These are phyloP conservation scores for Cladosporium halotolerans DNA, from an alignment of 2,329 filamentous ascomycete species.

Conservation along the genomic window DNA sequence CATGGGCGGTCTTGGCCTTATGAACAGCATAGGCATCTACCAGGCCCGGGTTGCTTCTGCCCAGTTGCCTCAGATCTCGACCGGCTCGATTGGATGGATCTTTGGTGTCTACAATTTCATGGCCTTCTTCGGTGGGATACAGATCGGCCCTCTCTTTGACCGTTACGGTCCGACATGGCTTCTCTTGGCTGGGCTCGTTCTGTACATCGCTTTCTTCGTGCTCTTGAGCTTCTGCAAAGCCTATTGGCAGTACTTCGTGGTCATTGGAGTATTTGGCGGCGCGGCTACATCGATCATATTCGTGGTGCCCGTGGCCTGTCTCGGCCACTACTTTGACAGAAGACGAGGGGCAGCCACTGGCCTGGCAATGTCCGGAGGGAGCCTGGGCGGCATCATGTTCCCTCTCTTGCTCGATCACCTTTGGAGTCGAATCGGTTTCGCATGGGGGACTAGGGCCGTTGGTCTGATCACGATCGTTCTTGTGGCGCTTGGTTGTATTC, in stretches of 20 bases:
- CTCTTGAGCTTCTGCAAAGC: slow-evolving; percentile 52
- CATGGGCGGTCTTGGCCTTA: slow-evolving; percentile 54
- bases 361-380: slow-evolving; percentile 63
- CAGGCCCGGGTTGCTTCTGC: slow-evolving; percentile 40
- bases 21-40: slow-evolving; percentile 24
- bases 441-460: slow-evolving; percentile 40
- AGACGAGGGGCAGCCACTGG: slow-evolving; percentile 76
- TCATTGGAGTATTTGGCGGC: slow-evolving; percentile 68
- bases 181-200: slow-evolving; percentile 57
- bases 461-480: slow-evolving; percentile 38
- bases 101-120: slow-evolving; percentile 24
- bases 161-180: slow-evolving; percentile 40
- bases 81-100: slow-evolving; percentile 24
- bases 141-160: slow-evolving; percentile 26
- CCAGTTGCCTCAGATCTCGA: not conserved
- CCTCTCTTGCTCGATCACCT: slow-evolving; percentile 38
- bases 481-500: slow-evolving; percentile 9
- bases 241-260: slow-evolving; percentile 39
- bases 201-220: slow-evolving; percentile 57
- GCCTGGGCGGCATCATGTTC: slow-evolving; percentile 40
- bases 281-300: slow-evolving; percentile 70
- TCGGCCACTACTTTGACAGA: slow-evolving; percentile 74
- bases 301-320: slow-evolving; percentile 68
- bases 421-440: slow-evolving; percentile 37
- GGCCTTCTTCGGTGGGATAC: slow-evolving; percentile 21